phyloP scores from a whole-genome alignment of 1,284 basidiomycete species.

The Sparassis latifolia region DNA sequence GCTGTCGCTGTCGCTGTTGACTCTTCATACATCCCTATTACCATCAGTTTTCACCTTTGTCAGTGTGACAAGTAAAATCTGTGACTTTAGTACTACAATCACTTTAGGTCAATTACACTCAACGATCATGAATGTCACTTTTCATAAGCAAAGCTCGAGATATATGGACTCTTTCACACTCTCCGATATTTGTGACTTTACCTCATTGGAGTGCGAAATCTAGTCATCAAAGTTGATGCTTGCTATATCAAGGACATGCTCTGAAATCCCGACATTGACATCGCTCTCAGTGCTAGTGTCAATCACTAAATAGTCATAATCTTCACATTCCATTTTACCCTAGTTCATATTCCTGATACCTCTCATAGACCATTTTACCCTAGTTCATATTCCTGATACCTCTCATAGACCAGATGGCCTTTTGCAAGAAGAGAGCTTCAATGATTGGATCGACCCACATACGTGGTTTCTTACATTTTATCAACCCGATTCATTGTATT shows the following conservation, averaged over 20 bases:
- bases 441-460: constrained; percentile 1
- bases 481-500: neutral
- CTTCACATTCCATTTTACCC: constrained; percentile 26
- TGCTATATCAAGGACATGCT: constrained; percentile 18
- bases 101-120: constrained; percentile 28
- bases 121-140: constrained; percentile 29
- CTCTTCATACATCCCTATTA: constrained; percentile 25
- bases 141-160: constrained; percentile 34
- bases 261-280: constrained; percentile 23
- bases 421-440: neutral
- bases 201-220: constrained; percentile 28
- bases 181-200: constrained; percentile 23
- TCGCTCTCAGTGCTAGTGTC: constrained; percentile 26
- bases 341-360: constrained; percentile 22
- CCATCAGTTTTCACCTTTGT: constrained; percentile 24
- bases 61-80: constrained; percentile 20
- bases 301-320: constrained; percentile 34
- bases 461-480: neutral
- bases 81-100: constrained; percentile 2
- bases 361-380: constrained; percentile 28
- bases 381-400: constrained; percentile 20
- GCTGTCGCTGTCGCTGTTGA: constrained; percentile 31
- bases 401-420: constrained; percentile 10
- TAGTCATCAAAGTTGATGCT: constrained; percentile 31
- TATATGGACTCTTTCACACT: constrained; percentile 31